A percentile compares a stretch with the other conserved stretches of the same genome.
Evolutionary conservation across 306 rosid genomes (phyloP).

Genomic region (Cucumis cinereus): DNA sequence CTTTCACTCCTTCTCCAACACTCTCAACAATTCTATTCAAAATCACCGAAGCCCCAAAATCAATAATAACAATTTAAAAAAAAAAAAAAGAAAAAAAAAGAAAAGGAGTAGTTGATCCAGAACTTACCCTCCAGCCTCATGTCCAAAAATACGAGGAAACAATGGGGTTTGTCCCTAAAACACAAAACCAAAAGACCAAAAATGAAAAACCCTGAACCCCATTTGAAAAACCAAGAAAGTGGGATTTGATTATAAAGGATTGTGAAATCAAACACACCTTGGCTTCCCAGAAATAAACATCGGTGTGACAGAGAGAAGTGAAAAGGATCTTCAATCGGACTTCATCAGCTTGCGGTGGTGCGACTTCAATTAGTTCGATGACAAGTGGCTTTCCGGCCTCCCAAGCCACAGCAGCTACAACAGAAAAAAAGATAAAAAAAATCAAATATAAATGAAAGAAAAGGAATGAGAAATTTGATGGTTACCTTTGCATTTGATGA

Average conservation of each 20-base stretch:
- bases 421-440: neutral
- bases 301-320: conserved; percentile 38
- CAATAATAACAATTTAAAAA: neutral
- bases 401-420: conserved; percentile 45
- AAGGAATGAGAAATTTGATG: no score
- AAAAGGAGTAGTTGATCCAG: neutral
- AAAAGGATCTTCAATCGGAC: conserved; percentile 38
- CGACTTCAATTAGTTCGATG: conserved; percentile 40
- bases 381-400: conserved; percentile 43
- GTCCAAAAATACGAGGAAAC: conserved; percentile 91
- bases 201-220: no score
- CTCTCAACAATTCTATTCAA: conserved; percentile 49
- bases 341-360: conserved; percentile 39
- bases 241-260: neutral
- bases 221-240: no score
- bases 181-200: neutral
- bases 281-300: conserved; percentile 43
- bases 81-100: neutral
- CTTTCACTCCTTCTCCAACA: conserved; percentile 78
- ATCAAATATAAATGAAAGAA: no score
- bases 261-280: conserved; percentile 11
- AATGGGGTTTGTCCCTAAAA: conserved; percentile 71
- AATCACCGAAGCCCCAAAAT: neutral
- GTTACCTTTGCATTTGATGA: conserved; percentile 62
- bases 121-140: conserved; percentile 87